Conservation (phyloP, 768 basidiomycete species). For the Rhizopogon vesiculosus region DNA sequence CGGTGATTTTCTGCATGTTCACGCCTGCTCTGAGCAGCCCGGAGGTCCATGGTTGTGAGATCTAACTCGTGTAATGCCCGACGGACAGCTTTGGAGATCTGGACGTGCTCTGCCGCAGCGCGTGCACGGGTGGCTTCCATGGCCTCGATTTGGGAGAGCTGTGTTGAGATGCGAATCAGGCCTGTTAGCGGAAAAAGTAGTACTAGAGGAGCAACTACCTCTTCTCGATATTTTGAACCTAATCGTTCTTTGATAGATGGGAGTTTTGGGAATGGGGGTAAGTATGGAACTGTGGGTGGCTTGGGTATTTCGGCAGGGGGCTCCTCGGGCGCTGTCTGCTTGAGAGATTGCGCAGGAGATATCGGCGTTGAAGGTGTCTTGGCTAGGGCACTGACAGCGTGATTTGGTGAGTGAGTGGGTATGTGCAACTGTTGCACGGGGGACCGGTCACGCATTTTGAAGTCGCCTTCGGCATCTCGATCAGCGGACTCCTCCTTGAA, state of each 20-base stretch:
- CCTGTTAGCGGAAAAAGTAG: neutral
- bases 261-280: constrained; percentile 27
- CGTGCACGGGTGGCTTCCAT: constrained; percentile 35
- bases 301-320: neutral
- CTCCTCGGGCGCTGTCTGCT: neutral
- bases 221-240: constrained; percentile 12
- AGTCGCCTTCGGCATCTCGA: constrained; percentile 14
- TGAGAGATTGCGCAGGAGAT: constrained; percentile 9
- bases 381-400: neutral
- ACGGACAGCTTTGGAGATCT: constrained; percentile 34
- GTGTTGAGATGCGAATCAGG: neutral
- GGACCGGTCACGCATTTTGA: constrained; percentile 15
- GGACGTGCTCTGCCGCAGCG: constrained; percentile 35
- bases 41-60: constrained; percentile 53
- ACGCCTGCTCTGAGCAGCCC: constrained; percentile 53
- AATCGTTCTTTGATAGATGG: neutral
- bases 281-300: constrained; percentile 19
- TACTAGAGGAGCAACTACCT: constrained; percentile 8
- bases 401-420: constrained; percentile 1
- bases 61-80: constrained; percentile 61
- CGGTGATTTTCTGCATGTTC: constrained; percentile 53
- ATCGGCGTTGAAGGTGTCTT: neutral
- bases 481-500: constrained; percentile 11
- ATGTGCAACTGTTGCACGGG: constrained; percentile 22
- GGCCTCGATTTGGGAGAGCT: constrained; percentile 22